Conservation (phyloP, 129 eudicot genomes). For the Escallonia herrerae region DNA sequence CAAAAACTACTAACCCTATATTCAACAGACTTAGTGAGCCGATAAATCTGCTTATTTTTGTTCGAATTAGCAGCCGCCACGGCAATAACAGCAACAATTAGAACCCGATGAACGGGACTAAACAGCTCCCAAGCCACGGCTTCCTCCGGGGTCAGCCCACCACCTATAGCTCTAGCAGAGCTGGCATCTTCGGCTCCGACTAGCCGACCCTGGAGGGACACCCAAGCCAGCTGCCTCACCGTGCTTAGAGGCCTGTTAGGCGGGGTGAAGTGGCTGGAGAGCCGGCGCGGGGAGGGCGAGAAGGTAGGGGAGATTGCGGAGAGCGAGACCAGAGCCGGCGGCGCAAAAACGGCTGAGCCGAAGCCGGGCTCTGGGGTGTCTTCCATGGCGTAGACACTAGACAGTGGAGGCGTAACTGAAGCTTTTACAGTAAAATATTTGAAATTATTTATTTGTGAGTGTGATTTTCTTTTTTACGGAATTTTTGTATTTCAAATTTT, state of each 20-base stretch:
- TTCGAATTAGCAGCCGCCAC: conserved; percentile 45
- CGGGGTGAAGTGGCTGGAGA: conserved; percentile 61
- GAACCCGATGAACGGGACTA: conserved; percentile 70
- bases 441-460: background rate
- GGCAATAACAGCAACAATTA: conserved; percentile 63
- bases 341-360: conserved; percentile 15
- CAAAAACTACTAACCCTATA: conserved; percentile 51
- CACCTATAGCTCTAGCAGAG: conserved; percentile 46
- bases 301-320: conserved; percentile 29
- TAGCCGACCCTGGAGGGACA: conserved; percentile 67
- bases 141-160: conserved; percentile 35
- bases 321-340: conserved; percentile 33
- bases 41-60: conserved; percentile 48
- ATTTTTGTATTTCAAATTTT: conserved; percentile 2
- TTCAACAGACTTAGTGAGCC: conserved; percentile 46
- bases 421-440: background rate
- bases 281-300: conserved; percentile 61
- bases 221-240: conserved; percentile 54
- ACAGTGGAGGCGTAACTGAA: conserved; percentile 11
- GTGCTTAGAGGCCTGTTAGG: conserved; percentile 49
- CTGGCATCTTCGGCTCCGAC: conserved; percentile 73
- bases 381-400: conserved; percentile 34
- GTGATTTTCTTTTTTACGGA: background rate
- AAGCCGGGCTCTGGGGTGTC: conserved; percentile 14
- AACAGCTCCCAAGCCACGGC: conserved; percentile 77